A percentile compares a stretch with the other conserved stretches of the same genome.
Evolutionary conservation across 148 eudicot genomes (phyloP).

Genomic region (Cornus kousa): DNA sequence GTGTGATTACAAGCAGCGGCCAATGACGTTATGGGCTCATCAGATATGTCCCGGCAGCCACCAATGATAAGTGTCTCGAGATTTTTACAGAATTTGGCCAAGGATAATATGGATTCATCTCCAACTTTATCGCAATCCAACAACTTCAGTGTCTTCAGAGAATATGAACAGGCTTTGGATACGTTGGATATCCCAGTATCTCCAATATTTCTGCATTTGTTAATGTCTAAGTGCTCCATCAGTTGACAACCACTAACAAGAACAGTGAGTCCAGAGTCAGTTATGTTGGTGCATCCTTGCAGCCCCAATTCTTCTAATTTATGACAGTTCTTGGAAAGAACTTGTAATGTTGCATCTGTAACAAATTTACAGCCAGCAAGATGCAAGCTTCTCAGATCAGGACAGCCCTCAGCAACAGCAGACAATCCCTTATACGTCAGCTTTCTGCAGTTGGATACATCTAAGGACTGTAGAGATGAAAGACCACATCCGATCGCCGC

Average conservation of each 20-base stretch:
- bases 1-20: constrained; percentile 48
- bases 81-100: constrained; percentile 64
- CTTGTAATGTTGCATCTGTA: constrained; percentile 49
- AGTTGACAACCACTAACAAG: constrained; percentile 69
- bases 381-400: constrained; percentile 65
- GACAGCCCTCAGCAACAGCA: constrained; percentile 77
- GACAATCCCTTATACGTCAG: constrained; percentile 72
- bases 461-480: constrained; percentile 60
- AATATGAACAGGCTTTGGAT: constrained; percentile 60
- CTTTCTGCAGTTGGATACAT: constrained; percentile 83
- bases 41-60: constrained; percentile 73
- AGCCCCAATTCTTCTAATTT: constrained; percentile 63
- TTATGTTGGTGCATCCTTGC: constrained; percentile 73
- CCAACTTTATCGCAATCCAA: constrained; percentile 79
- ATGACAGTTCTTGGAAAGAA: constrained; percentile 65
- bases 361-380: constrained; percentile 75
- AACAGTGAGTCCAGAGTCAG: constrained; percentile 62
- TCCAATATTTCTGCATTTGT: constrained; percentile 82
- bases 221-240: constrained; percentile 60
- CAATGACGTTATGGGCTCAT: constrained; percentile 53
- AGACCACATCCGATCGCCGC: constrained; percentile 63
- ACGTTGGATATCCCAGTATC: constrained; percentile 60
- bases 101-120: constrained; percentile 55
- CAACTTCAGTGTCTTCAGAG: constrained; percentile 64
- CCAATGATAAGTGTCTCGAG: constrained; percentile 83